phyloP scores from a whole-genome alignment of 257 asterid species.

The Primulina huaijiensis region DNA sequence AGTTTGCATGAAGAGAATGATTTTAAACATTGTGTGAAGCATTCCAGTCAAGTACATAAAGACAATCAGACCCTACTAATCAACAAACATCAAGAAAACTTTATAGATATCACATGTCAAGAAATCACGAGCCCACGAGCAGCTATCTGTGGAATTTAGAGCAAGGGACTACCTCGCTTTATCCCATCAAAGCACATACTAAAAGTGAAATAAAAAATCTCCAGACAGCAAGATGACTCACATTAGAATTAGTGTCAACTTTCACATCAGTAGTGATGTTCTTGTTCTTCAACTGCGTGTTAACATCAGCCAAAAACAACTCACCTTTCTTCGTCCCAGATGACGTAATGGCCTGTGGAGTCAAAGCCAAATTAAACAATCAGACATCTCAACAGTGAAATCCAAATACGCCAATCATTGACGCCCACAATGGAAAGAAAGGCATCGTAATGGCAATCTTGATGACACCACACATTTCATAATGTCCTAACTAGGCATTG shows the following conservation, averaged over 20 bases:
- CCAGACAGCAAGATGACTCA: constrained; percentile 30
- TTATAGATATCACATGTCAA: not conserved
- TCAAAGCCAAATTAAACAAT: constrained; percentile 5
- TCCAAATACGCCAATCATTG: not conserved
- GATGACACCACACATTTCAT: not conserved
- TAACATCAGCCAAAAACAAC: constrained; percentile 58
- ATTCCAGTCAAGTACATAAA: constrained; percentile 1
- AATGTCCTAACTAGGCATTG: not conserved
- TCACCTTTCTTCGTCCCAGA: constrained; percentile 73
- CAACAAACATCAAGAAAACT: not conserved
- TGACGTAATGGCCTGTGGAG: constrained; percentile 63
- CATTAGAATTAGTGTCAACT: constrained; percentile 72
- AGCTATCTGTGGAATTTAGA: not conserved
- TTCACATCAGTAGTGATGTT: constrained; percentile 73
- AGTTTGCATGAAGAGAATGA: not conserved
- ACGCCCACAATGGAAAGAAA: not conserved
- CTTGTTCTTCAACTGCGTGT: constrained; percentile 65
- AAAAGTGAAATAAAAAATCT: not conserved
- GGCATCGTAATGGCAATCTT: not conserved
- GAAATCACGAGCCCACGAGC: constrained; percentile 3
- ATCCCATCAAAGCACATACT: not conserved
- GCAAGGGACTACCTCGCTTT: not conserved
- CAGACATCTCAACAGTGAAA: not conserved
- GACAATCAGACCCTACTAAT: not conserved
- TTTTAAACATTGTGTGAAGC: constrained; percentile 4